Percentiles rank a stretch among this genome's conserved stretches.
Evolutionary conservation across 2,329 filamentous ascomycete genomes (phyloP).

Genomic region (Trichoderma koningii): DNA sequence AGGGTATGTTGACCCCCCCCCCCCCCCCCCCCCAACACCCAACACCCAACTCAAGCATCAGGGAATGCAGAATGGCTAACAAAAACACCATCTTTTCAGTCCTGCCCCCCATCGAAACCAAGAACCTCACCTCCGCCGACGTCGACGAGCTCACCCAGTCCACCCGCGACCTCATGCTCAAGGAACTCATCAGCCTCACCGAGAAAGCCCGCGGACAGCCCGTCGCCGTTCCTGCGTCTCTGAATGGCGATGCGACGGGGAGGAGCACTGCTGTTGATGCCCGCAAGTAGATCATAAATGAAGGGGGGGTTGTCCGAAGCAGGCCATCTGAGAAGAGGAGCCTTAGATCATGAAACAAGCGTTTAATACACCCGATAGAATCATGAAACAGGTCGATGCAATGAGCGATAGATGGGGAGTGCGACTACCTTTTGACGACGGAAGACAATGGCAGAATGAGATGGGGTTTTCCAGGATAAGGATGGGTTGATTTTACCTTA

Average conservation of each 20-base stretch:
- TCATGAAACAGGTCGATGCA: too few species aligned
- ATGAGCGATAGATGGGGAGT: too few species aligned
- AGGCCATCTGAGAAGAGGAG: background rate
- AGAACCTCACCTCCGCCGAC: slow-evolving; percentile 70
- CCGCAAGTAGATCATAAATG: background rate
- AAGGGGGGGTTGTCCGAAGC: too few species aligned
- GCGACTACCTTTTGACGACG: too few species aligned
- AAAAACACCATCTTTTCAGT: slow-evolving; percentile 51
- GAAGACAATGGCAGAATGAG: too few species aligned
- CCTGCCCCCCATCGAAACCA: slow-evolving; percentile 77
- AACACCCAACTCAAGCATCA: background rate
- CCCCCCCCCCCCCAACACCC: too few species aligned
- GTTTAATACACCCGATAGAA: too few species aligned
- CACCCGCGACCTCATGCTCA: slow-evolving; percentile 75
- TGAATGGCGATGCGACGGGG: slow-evolving; percentile 31
- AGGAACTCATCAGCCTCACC: slow-evolving; percentile 59
- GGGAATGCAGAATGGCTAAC: background rate
- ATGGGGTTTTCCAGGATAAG: too few species aligned
- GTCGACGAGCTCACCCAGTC: slow-evolving; percentile 71
- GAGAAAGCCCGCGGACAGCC: slow-evolving; percentile 51
- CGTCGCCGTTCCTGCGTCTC: slow-evolving; percentile 37
- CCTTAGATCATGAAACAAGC: background rate
- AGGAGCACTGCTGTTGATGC: slow-evolving; percentile 39
- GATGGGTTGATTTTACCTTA: too few species aligned
- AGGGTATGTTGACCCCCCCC: slow-evolving; percentile 52